Base-by-base conservation (phyloP, 129 eudicot genomes). In the Sambucus nigra region DNA sequence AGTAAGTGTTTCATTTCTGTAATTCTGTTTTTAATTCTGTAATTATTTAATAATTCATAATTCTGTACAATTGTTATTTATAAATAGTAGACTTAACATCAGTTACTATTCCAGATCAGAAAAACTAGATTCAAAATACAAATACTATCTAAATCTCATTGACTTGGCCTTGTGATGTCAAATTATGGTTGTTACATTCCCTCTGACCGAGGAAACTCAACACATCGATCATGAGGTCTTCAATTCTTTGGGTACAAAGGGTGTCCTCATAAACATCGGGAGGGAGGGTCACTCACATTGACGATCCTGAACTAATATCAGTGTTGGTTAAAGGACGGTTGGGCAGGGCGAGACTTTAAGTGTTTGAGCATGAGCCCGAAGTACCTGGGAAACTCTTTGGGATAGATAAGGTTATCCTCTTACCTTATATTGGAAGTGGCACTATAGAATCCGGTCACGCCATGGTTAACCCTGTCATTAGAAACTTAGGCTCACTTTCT, bases 401-500 rank as follows among this genome's bases (percentile, higher is more conserved):
- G 49, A 69, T 73, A 1, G 69, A 61, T 16, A 66, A 73, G 35
- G 78, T 73, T 0, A 69, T 73, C 33, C 69, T 67, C 15, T 59
- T 51, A 17, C 78, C 78, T 25, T 73, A 73, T 42, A 49, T 67
- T 18, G 78, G 65, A 47, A 51, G 59, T 50, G 62, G 59, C 22
- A 73, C 78, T 0, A 27, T 60, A 25, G 65, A 73, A 48, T 60
- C 78, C 1, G 60, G 73, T 11, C 54, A 32, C 20, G 53, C 24
- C 29, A 67, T 73, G 65, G 78, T 73, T 26, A 73, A 73, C 20
- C 68, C 67, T 41, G 72, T 73, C 12, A 7, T 73, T 7, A 47
- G 22, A 17, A 73, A 73, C 51, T 42, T 73, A 42, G 52, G 78
- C 78, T 20, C 78, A 66, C 57, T 73, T 73, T 41, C 5, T 42